phyloP scores from a whole-genome alignment of 2,329 filamentous ascomycete genomes.

The Thelonectria rubi region DNA sequence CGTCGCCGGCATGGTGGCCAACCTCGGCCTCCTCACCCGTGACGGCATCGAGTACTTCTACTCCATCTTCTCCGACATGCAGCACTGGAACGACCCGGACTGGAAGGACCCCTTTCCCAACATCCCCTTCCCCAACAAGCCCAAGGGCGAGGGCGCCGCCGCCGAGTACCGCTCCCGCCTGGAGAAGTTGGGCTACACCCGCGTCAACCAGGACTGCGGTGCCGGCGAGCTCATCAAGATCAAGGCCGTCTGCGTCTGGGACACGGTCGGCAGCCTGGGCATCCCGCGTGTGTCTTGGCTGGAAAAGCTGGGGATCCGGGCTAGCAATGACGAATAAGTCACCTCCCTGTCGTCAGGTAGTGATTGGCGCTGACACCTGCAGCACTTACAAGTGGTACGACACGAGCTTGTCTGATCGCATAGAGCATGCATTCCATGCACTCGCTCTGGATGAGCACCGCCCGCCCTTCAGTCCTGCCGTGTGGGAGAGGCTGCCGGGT shows the following conservation, averaged over 20 bases:
- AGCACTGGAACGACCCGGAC: constrained; percentile 58
- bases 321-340: constrained; percentile 58
- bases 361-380: constrained; percentile 43
- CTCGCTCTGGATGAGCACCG: constrained; percentile 67
- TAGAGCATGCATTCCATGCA: constrained; percentile 68
- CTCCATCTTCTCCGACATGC: constrained; percentile 65
- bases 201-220: constrained; percentile 52
- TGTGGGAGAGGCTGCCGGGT: constrained; percentile 59
- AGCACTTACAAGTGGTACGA: constrained; percentile 62
- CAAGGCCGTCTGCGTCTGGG: constrained; percentile 58
- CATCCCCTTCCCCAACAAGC: constrained; percentile 59
- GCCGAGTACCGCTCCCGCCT: constrained; percentile 56
- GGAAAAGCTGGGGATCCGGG: constrained; percentile 56
- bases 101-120: constrained; percentile 59
- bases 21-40: constrained; percentile 61
- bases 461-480: constrained; percentile 61
- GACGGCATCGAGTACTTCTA: constrained; percentile 64
- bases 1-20: constrained; percentile 61
- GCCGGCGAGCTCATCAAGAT: constrained; percentile 55
- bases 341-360: constrained; percentile 5
- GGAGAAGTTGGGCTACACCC: constrained; percentile 54
- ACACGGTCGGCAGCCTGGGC: constrained; percentile 55
- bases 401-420: constrained; percentile 59
- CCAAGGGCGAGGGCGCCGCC: constrained; percentile 54
- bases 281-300: constrained; percentile 58